A percentile compares a stretch with the other conserved stretches of the same genome.
These are phyloP conservation scores for Penicillium sp. DNA, from an alignment of 2,329 filamentous ascomycete genomes.

Conservation along the genomic window DNA sequence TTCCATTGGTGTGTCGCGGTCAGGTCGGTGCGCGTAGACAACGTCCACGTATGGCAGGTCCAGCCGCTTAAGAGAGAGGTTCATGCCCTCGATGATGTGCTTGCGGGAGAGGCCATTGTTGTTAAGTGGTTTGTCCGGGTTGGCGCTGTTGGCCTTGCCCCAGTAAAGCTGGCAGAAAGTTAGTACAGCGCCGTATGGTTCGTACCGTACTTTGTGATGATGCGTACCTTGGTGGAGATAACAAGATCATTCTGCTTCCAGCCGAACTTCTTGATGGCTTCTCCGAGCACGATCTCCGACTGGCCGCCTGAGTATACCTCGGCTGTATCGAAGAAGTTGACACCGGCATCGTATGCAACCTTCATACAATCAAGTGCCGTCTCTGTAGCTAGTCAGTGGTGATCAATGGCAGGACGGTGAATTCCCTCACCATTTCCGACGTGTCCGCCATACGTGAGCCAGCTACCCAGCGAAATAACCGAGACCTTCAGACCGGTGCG, in stretches of 20 bases:
- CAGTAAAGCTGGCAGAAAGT: conserved; percentile 59
- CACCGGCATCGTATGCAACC: conserved; percentile 58
- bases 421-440: conserved; percentile 61
- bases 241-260: conserved; percentile 62
- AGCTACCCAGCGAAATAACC: conserved; percentile 65
- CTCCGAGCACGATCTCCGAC: conserved; percentile 57
- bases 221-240: conserved; percentile 55
- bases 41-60: conserved; percentile 70
- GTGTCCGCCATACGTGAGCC: conserved; percentile 72
- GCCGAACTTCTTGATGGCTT: conserved; percentile 58
- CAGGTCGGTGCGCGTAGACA: conserved; percentile 69
- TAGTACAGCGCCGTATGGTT: background rate
- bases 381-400: conserved; percentile 17
- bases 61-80: conserved; percentile 61
- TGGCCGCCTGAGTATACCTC: conserved; percentile 57
- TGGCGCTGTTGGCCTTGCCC: conserved; percentile 61
- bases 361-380: conserved; percentile 48
- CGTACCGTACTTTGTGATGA: background rate
- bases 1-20: conserved; percentile 69
- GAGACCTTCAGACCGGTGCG: conserved; percentile 74
- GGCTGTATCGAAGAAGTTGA: conserved; percentile 61
- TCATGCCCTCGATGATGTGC: conserved; percentile 68
- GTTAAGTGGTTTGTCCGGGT: conserved; percentile 63
- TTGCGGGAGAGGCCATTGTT: conserved; percentile 69
- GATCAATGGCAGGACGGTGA: background rate